Conservation (phyloP, 495 filamentous ascomycete species). For the Parathielavia appendiculata region DNA sequence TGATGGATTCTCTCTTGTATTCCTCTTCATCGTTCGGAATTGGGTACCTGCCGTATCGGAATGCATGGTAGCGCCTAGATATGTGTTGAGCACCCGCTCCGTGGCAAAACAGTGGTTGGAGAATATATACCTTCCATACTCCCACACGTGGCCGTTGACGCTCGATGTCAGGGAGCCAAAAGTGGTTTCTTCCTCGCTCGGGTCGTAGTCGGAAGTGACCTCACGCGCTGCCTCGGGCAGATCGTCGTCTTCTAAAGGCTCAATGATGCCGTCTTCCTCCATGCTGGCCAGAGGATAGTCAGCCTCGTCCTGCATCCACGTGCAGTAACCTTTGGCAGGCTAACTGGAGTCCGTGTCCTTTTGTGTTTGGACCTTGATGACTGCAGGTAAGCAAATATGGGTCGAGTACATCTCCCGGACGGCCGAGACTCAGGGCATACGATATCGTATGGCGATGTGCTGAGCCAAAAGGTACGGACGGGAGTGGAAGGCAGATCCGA, state of each 20-base stretch:
- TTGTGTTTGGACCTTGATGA: not conserved
- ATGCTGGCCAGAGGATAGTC: constrained; percentile 16
- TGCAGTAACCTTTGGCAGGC: not conserved
- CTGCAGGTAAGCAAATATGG: not conserved
- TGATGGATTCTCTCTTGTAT: constrained; percentile 41
- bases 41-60: constrained; percentile 32
- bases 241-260: constrained; percentile 19
- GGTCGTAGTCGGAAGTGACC: constrained; percentile 34
- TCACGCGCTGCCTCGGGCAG: constrained; percentile 14
- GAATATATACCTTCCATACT: constrained; percentile 32
- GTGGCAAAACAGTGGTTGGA: not conserved
- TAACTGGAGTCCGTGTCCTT: not conserved
- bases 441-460: too few relatives aligned
- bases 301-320: constrained; percentile 9
- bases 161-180: constrained; percentile 35
- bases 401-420: not conserved
- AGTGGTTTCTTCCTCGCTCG: constrained; percentile 23
- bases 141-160: constrained; percentile 33
- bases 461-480: too few relatives aligned
- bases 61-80: constrained; percentile 33
- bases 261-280: constrained; percentile 27
- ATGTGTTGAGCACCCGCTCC: not conserved
- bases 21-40: constrained; percentile 40
- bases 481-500: too few relatives aligned
- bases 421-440: not conserved